A percentile compares a stretch with the other conserved stretches of the same genome.
Conservation (phyloP, 768 basidiomycete species). For the Rubroboletus pulcherrimus region DNA sequence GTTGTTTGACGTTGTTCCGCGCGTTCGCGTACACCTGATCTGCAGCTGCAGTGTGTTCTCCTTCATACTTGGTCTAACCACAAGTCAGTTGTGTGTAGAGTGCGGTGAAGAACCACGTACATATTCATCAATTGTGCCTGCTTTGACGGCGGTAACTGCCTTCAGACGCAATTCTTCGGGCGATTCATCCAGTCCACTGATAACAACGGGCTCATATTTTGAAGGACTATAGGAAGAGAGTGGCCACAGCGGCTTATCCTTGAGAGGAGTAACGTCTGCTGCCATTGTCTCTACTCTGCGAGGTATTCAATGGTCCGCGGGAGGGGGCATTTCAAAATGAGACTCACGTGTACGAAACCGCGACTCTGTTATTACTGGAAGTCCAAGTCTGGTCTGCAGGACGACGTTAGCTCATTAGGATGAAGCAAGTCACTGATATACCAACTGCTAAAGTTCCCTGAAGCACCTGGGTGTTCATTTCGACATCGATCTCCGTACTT, state of each 20-base stretch:
- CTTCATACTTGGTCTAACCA: constrained; percentile 55
- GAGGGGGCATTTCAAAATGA: background rate
- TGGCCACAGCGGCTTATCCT: constrained; percentile 76
- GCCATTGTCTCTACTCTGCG: constrained; percentile 57
- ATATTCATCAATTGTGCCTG: constrained; percentile 60
- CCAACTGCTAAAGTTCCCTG: constrained; percentile 50
- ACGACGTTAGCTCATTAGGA: constrained; percentile 9
- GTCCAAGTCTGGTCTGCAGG: constrained; percentile 41
- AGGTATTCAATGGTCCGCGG: background rate
- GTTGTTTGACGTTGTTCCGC: constrained; percentile 44
- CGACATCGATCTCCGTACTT: constrained; percentile 62
- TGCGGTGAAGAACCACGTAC: constrained; percentile 40
- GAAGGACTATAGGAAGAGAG: constrained; percentile 75
- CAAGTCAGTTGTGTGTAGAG: background rate
- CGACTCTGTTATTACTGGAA: constrained; percentile 25
- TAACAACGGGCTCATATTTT: constrained; percentile 66
- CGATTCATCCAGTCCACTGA: constrained; percentile 66
- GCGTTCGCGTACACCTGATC: constrained; percentile 48
- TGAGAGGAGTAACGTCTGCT: constrained; percentile 54
- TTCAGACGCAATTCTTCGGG: constrained; percentile 75
- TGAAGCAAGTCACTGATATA: constrained; percentile 18
- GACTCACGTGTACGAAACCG: constrained; percentile 40
- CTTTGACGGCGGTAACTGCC: constrained; percentile 52
- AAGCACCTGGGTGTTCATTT: constrained; percentile 56
- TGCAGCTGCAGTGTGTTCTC: constrained; percentile 49